Conservation (phyloP, 139 green algal genomes). For the Chlamydomonas applanata region DNA sequence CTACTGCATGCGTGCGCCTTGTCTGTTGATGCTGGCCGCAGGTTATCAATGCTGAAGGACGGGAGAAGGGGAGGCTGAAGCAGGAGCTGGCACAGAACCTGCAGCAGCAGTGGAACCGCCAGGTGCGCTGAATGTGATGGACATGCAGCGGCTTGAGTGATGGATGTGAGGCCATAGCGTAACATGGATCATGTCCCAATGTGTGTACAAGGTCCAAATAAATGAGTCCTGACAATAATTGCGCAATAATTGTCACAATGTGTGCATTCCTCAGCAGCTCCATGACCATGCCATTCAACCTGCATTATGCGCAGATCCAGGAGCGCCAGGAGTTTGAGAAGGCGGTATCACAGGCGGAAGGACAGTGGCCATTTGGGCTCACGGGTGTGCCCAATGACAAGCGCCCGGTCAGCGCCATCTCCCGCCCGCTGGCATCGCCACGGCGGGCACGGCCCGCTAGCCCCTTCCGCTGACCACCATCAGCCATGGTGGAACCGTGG, state of each 20-base stretch:
- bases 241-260: too few species aligned
- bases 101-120: constrained; percentile 23
- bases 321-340: constrained; percentile 24
- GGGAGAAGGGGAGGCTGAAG: constrained; percentile 18
- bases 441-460: not conserved
- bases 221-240: too few species aligned
- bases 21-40: constrained; percentile 14
- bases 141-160: not conserved
- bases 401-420: constrained; percentile 27
- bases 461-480: not conserved
- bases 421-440: not conserved
- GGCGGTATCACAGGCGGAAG: constrained; percentile 17
- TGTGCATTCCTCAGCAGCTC: too few species aligned
- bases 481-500: too few species aligned
- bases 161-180: not conserved
- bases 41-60: constrained; percentile 16
- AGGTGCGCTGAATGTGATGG: constrained; percentile 4
- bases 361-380: constrained; percentile 28
- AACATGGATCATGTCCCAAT: too few species aligned
- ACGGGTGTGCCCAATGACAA: constrained; percentile 32
- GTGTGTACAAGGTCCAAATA: too few species aligned
- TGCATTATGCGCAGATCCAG: constrained; percentile 20
- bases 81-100: constrained; percentile 25
- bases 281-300: not conserved
- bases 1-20: too few species aligned